Evolutionary conservation across 2,329 filamentous ascomycete species (phyloP), one percentile per base, ranked within the genome.

Genomic region (Zymoseptoria pseudotritici): DNA sequence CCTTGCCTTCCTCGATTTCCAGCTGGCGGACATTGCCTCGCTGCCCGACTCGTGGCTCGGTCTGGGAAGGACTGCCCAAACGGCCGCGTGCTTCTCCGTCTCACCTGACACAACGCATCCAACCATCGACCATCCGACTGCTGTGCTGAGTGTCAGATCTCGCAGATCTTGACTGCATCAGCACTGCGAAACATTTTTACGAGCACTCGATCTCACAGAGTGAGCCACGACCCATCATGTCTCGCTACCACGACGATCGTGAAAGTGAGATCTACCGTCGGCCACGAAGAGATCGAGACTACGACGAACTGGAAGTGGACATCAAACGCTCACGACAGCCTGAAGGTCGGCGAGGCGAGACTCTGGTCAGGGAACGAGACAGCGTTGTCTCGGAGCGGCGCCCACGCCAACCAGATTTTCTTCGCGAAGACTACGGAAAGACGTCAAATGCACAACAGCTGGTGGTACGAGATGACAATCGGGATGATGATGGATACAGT

Each of bases 301-400:
- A 80, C 64, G 78, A 80, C 19, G 79, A 81, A 29, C 71, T 80
- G 52, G 80, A 83, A 59, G 61, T 80, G 51, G 80, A 82, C 64
- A 73, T 80, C 58, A 64, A 67, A 57, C 69, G 69, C 50, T 63
- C 58, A 50, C 58, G 59, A 56, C 65, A 68, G 54, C 65, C 63
- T 50, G 68, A 67, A 49, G 65, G 60, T 5, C 65, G 67, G 42
- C 63, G 63, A 24, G 61, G 57, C 2, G 67, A 69, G 58, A 67
- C 68, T 10, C 26, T 66, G 19, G 65, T 71, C 58, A 68, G 69
- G 60, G 69, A 71, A 67, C 64, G 70, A 53, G 71, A 70, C 46
- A 70, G 70, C 4, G 69, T 72, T 21, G 61, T 72, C 19, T 69
- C 56, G 21, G 71, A 76, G 52, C 74, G 77, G 10, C 73, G 74